phyloP scores from a whole-genome alignment of 2,329 filamentous ascomycete species.

The Hypomyces rosellus region DNA sequence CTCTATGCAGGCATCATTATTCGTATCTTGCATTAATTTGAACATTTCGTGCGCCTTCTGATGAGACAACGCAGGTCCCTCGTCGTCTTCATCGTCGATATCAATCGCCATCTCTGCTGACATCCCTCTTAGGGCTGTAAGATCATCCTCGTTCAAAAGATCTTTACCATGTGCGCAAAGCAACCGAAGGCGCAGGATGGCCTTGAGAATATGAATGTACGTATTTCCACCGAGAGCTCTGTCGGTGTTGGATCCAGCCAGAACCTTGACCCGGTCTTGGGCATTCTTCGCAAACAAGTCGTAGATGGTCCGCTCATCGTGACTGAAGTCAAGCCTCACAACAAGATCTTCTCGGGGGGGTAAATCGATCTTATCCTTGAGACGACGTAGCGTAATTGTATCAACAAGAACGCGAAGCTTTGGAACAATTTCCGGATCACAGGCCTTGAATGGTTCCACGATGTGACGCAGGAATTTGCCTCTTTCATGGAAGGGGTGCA shows the following conservation, averaged over 20 bases:
- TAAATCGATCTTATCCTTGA: conserved; percentile 86
- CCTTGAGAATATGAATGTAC: conserved; percentile 91
- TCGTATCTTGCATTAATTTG: conserved; percentile 74
- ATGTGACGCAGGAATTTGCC: conserved; percentile 73
- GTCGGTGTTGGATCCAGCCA: conserved; percentile 52
- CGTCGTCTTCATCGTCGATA: conserved; percentile 70
- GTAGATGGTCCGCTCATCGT: conserved; percentile 71
- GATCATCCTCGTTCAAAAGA: conserved; percentile 75
- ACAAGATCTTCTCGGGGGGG: conserved; percentile 68
- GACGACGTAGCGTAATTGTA: conserved; percentile 83
- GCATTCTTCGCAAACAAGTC: conserved; percentile 79
- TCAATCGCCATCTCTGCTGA: conserved; percentile 84
- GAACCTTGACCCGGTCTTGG: conserved; percentile 68
- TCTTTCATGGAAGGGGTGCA: conserved; percentile 79
- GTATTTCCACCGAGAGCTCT: conserved; percentile 72
- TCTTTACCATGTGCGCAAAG: conserved; percentile 95
- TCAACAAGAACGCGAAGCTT: conserved; percentile 86
- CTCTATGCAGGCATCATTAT: conserved; percentile 63
- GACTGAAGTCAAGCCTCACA: conserved; percentile 67
- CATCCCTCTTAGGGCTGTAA: conserved; percentile 72
- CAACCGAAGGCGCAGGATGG: conserved; percentile 80
- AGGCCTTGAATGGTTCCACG: conserved; percentile 77
- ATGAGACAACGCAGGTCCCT: conserved; percentile 52
- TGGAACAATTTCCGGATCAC: conserved; percentile 74
- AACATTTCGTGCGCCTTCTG: conserved; percentile 81